A percentile compares a stretch with the other conserved stretches of the same genome.
phyloP scores from a whole-genome alignment of 176 grass and related monocot species.

The Oryza longistaminata region DNA sequence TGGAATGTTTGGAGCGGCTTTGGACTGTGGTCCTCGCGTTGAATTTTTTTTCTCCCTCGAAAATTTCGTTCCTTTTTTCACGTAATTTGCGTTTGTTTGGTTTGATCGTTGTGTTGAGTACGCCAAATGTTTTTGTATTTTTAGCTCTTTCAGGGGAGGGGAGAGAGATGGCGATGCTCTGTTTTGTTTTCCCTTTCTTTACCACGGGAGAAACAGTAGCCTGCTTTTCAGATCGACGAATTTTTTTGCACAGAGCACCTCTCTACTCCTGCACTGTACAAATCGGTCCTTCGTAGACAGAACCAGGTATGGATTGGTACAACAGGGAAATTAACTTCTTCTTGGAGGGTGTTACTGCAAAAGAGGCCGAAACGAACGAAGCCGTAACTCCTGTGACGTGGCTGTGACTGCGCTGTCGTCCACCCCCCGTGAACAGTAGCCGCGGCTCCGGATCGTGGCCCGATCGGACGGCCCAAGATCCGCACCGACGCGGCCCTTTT shows the following conservation, averaged over 20 bases:
- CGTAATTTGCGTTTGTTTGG: not conserved
- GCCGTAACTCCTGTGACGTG: slow-evolving; percentile 1
- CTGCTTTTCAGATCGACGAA: not conserved
- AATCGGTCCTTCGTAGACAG: too few species aligned
- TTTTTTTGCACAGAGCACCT: not conserved
- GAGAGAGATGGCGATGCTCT: not conserved
- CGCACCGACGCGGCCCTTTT: slow-evolving; percentile 20
- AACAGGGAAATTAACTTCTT: not conserved
- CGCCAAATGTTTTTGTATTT: not conserved
- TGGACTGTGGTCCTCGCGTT: not conserved
- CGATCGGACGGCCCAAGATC: not conserved
- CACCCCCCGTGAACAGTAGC: not conserved
- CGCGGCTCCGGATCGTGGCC: too few species aligned
- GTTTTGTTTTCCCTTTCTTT: not conserved
- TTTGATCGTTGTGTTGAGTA: not conserved
- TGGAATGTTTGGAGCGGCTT: not conserved
- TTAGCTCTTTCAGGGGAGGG: not conserved
- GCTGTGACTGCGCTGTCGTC: not conserved
- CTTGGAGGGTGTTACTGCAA: not conserved
- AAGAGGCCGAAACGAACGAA: not conserved
- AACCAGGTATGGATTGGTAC: not conserved
- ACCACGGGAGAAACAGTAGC: not conserved
- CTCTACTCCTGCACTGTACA: not conserved
- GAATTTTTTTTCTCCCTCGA: too few species aligned
- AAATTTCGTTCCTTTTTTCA: not conserved